phyloP scores from a whole-genome alignment of 805 yeast species.

The Schwanniomyces vanrijiae region DNA sequence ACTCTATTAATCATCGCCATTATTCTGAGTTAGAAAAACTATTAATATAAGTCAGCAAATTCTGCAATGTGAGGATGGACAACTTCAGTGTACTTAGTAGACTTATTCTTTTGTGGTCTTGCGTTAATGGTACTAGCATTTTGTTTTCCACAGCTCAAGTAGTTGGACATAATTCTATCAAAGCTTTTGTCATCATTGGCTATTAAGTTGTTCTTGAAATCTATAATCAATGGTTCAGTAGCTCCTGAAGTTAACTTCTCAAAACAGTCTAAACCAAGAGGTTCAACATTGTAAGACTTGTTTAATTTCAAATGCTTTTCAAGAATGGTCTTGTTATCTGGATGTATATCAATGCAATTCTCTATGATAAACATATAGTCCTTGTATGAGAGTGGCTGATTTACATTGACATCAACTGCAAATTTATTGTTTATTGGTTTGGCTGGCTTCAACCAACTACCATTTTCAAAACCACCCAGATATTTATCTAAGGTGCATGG shows the following conservation, averaged over 20 bases:
- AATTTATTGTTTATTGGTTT: slow-evolving; percentile 12
- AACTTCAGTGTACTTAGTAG: slow-evolving; percentile 11
- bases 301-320: slow-evolving; percentile 13
- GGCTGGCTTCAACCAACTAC: neutral
- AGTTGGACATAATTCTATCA: slow-evolving; percentile 40
- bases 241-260: slow-evolving; percentile 4
- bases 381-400: slow-evolving; percentile 18
- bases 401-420: slow-evolving; percentile 15
- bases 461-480: neutral
- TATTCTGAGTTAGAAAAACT: neutral
- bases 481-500: slow-evolving; percentile 9
- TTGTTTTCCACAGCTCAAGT: slow-evolving; percentile 31
- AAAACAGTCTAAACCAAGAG: slow-evolving; percentile 10
- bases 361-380: slow-evolving; percentile 28
- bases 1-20: neutral
- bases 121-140: slow-evolving; percentile 8
- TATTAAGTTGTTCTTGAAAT: slow-evolving; percentile 37
- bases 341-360: slow-evolving; percentile 33
- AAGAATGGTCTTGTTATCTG: slow-evolving; percentile 29
- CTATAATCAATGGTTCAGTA: slow-evolving; percentile 29
- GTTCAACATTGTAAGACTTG: slow-evolving; percentile 6
- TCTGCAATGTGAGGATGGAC: slow-evolving; percentile 46
- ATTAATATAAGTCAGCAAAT: slow-evolving; percentile 43
- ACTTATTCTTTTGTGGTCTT: neutral
- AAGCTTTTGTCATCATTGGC: slow-evolving; percentile 40